Conservation (phyloP, 139 green algal genomes). For the Closterium sp. region DNA sequence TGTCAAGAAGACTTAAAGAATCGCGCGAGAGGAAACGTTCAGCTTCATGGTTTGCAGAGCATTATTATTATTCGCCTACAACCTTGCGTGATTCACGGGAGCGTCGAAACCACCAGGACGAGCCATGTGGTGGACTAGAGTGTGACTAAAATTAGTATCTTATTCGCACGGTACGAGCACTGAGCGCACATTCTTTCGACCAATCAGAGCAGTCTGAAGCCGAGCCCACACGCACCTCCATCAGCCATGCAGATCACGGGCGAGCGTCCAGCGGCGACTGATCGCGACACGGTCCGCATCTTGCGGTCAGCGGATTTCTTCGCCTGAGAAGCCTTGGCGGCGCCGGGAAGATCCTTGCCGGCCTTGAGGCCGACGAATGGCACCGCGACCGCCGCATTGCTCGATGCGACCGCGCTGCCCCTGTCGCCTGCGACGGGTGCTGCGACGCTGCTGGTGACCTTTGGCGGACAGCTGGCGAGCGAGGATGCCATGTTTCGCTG, state of each 20-base stretch:
- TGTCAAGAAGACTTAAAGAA: too few species aligned
- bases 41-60: too few species aligned
- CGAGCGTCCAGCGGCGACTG: background rate
- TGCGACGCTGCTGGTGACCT: background rate
- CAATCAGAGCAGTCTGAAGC: background rate
- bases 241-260: background rate
- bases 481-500: background rate
- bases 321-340: background rate
- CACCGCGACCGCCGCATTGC: background rate
- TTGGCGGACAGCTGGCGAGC: background rate
- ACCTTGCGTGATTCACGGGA: too few species aligned
- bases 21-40: too few species aligned
- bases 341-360: background rate
- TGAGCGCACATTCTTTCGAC: background rate
- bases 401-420: background rate
- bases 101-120: too few species aligned
- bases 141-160: too few species aligned
- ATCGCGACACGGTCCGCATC: background rate
- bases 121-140: too few species aligned
- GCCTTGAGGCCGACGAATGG: background rate
- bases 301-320: background rate
- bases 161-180: background rate
- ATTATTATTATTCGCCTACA: too few species aligned
- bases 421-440: background rate
- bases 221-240: background rate